Base-by-base conservation (phyloP, 495 filamentous ascomycete species). In the Neurospora tetraspora region DNA sequence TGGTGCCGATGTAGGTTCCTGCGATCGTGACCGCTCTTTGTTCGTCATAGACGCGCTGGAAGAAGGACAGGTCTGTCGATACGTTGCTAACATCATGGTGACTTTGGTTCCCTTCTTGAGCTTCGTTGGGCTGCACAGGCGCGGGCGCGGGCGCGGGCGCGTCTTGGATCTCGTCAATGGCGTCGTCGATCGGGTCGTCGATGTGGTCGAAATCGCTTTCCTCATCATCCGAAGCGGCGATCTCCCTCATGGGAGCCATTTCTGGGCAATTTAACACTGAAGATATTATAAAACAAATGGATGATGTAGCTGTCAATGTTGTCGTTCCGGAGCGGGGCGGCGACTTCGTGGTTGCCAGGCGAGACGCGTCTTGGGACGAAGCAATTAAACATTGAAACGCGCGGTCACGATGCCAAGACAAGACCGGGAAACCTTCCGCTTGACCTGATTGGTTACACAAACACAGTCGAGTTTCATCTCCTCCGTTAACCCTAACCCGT, bases 161-260 rank as follows among this genome's bases (percentile, higher is more conserved):
- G 37, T 69, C 70, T 53, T 61, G 69, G 70, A 59, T 68, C 39
- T 53, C 16, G 18, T 69, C 65, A 20, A 70, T 68, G 34, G 31
- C 18, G 27, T 74, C 69, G 42, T 59, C 37, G 16, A 43, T 43
- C 27, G 18, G 45, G 8, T 65, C 53, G 43, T 36, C 53, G 39
- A 72, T 39, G 5, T 74, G 74, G 31, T 70, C 73, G 34, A 79
- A 74, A 12, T 75, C 77, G 68, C 74, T 76, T 8, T 69, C 78
- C 1, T 80, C 78, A 61, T 80, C 78, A 27, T 79, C 78, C n/a
- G 78, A 80, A 69, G 79, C 78, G 23, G 79, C 73, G 10, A 80
- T 78, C 53, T 79, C 78, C 42, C 71, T 68, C 39, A 72, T 71
- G 1, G 74, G 70, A 20, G 70, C 71, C 78, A 80, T 80, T 69